Evolutionary conservation across 2,329 filamentous ascomycete species (phyloP).

Genomic region (Alternaria angustiovoidea): DNA sequence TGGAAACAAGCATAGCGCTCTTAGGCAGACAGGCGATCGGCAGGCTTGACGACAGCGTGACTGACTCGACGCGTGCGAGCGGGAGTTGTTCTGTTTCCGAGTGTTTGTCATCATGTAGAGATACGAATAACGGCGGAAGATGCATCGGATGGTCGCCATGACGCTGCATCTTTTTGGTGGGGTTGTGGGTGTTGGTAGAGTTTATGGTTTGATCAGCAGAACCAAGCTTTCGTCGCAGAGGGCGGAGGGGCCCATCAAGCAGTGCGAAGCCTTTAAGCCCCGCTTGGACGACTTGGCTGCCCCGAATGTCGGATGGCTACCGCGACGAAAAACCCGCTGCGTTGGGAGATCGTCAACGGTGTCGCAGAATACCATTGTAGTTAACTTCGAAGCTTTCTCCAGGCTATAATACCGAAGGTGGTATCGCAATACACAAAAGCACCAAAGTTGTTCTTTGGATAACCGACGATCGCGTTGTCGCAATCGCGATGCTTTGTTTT

Average conservation of each 20-base stretch:
- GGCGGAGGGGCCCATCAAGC: slow-evolving; percentile 6
- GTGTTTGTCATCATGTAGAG: background rate
- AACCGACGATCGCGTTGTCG: background rate
- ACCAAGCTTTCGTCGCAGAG: slow-evolving; percentile 4
- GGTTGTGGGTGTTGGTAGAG: background rate
- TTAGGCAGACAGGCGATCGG: background rate
- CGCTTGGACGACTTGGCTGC: slow-evolving; percentile 9
- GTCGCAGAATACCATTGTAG: background rate
- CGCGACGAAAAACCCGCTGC: background rate
- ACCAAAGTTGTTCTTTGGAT: background rate
- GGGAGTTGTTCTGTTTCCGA: slow-evolving; percentile 3
- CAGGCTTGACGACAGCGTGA: slow-evolving; percentile 2
- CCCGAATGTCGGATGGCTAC: slow-evolving; percentile 2
- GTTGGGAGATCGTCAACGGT: background rate
- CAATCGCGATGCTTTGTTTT: background rate
- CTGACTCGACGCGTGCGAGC: background rate
- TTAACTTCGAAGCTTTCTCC: background rate
- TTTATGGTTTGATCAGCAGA: background rate
- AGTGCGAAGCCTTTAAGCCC: slow-evolving; percentile 9
- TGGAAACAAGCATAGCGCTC: slow-evolving; percentile 4
- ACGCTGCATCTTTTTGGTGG: background rate
- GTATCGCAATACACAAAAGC: background rate
- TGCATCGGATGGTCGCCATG: background rate
- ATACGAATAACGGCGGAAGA: background rate
- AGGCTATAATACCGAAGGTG: background rate